Base-by-base conservation (phyloP, 495 filamentous ascomycete species). In the Apiosordaria backusii region DNA sequence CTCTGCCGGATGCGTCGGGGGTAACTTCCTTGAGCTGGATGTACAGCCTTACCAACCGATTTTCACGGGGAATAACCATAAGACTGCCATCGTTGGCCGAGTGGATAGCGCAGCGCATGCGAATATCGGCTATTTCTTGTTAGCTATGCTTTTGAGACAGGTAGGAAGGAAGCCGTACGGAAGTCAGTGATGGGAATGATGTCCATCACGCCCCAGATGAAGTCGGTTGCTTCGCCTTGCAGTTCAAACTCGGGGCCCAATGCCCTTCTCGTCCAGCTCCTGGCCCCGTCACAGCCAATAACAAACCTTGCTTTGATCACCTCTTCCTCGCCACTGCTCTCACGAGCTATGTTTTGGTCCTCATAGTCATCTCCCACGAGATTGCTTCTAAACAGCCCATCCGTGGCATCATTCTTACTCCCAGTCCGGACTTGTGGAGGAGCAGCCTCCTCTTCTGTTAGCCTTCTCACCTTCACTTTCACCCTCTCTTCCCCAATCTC, bases 11-110 rank as follows among this genome's bases (percentile, higher is more conserved):
- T n/a, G 70, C 74, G 50, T 72, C 76, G 21, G 69, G 70, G 3
- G 77, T 75, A 4, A 85, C 82, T 4, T 84, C 81, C 5, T 82
- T 87, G 19, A 91, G 82, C 67, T 90, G 88, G 59, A 90, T 88
- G 64, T 91, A 92, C 4, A 92, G 69, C 21, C 89, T 82, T 6
- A 89, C 86, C 1, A 90, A 74, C 62, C 81, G 83, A 62, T 87
- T 86, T 72, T 91, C 89, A 21, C 90, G 83, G 0, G 90, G 89
- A 29, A 92, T 89, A 1, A 90, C 75, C 79, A 93, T 89, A 25
- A 92, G 78, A 16, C 83, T 88, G 9, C 89, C 89, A 4, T 84
- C 81, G 27, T 79, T 78, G 5, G 86, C 86, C 9, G 86, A 87
- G 72, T 92, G 90, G 61, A 93, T 88, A 16, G 87, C 85, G 65